A percentile compares a stretch with the other conserved stretches of the same genome.
Conservation (phyloP, 2,329 filamentous ascomycete genomes). For the Aspergillus amoenus region DNA sequence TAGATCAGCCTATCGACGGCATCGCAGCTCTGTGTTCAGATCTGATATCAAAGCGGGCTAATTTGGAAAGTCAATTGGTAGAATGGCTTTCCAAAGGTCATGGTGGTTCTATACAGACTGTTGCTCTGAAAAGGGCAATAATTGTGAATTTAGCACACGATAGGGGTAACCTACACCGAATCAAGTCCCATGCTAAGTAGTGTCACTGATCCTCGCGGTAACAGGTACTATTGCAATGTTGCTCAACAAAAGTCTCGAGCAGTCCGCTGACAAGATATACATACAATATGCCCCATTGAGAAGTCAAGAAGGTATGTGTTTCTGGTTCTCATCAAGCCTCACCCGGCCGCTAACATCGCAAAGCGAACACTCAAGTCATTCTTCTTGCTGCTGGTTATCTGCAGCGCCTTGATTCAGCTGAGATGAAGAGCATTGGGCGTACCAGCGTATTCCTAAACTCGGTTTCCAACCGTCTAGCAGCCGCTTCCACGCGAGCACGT, state of each 20-base stretch:
- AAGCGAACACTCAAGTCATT: slow-evolving; percentile 76
- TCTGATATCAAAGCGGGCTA: slow-evolving; percentile 50
- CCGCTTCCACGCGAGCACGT: slow-evolving; percentile 71
- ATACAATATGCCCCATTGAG: slow-evolving; percentile 81
- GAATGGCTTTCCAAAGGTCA: slow-evolving; percentile 66
- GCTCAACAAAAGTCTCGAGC: slow-evolving; percentile 66
- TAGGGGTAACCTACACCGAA: slow-evolving; percentile 39
- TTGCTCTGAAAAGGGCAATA: slow-evolving; percentile 67
- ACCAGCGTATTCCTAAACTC: slow-evolving; percentile 72
- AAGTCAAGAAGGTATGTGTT: slow-evolving; percentile 74
- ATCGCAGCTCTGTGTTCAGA: slow-evolving; percentile 57
- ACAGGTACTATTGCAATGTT: slow-evolving; percentile 44
- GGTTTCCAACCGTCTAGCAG: slow-evolving; percentile 80
- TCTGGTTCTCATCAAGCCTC: no score
- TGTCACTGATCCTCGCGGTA: slow-evolving; percentile 3
- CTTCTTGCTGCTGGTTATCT: slow-evolving; percentile 77
- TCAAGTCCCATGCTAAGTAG: no score
- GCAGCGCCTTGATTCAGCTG: slow-evolving; percentile 63
- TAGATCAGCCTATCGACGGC: slow-evolving; percentile 51
- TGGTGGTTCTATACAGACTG: slow-evolving; percentile 63
- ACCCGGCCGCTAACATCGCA: slow-evolving; percentile 22
- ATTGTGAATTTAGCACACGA: slow-evolving; percentile 58
- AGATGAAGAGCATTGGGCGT: slow-evolving; percentile 67
- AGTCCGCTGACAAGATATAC: slow-evolving; percentile 83
- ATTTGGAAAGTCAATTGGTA: slow-evolving; percentile 56